A percentile compares a stretch with the other conserved stretches of the same genome.
Evolutionary conservation across 2,329 filamentous ascomycete species (phyloP).

Genomic region (Talaromyces sp.): DNA sequence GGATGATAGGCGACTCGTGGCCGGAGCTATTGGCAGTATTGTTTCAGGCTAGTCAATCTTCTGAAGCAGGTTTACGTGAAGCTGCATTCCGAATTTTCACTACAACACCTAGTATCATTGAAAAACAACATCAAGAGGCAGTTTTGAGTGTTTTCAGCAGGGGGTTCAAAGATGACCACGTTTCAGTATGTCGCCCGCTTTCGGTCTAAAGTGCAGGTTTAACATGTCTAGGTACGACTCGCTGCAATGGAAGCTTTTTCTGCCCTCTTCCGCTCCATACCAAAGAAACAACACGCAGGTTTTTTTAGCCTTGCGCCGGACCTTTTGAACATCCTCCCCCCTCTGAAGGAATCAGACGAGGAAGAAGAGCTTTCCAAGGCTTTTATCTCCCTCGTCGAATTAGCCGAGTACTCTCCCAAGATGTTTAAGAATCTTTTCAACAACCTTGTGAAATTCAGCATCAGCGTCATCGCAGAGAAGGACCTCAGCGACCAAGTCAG

Average conservation of each 20-base stretch:
- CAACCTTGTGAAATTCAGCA: conserved; percentile 85
- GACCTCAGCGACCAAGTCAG: conserved; percentile 84
- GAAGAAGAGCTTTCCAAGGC: conserved; percentile 89
- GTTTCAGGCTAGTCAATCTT: conserved; percentile 85
- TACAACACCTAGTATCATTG: conserved; percentile 90
- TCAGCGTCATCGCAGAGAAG: conserved; percentile 93
- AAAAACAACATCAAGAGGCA: conserved; percentile 90
- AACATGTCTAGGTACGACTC: conserved; percentile 66
- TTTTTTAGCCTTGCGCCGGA: conserved; percentile 85
- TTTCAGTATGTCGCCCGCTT: conserved; percentile 55
- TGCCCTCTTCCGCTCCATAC: conserved; percentile 87
- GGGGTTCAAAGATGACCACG: conserved; percentile 85
- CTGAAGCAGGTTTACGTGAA: conserved; percentile 79
- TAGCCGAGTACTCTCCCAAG: conserved; percentile 89
- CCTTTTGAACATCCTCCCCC: conserved; percentile 88
- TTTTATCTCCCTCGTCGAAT: conserved; percentile 83
- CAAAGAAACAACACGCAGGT: conserved; percentile 81
- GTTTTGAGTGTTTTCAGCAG: conserved; percentile 83
- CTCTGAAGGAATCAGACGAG: conserved; percentile 85
- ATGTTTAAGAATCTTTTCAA: conserved; percentile 98
- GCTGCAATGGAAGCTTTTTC: conserved; percentile 96
- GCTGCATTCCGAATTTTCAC: conserved; percentile 93
- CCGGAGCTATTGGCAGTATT: conserved; percentile 80
- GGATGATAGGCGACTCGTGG: conserved; percentile 71
- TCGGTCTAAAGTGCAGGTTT: not conserved